A percentile compares a stretch with the other conserved stretches of the same genome.
These are phyloP conservation scores for Plantago ovata DNA, from an alignment of 257 asterid species.

Conservation along the genomic window DNA sequence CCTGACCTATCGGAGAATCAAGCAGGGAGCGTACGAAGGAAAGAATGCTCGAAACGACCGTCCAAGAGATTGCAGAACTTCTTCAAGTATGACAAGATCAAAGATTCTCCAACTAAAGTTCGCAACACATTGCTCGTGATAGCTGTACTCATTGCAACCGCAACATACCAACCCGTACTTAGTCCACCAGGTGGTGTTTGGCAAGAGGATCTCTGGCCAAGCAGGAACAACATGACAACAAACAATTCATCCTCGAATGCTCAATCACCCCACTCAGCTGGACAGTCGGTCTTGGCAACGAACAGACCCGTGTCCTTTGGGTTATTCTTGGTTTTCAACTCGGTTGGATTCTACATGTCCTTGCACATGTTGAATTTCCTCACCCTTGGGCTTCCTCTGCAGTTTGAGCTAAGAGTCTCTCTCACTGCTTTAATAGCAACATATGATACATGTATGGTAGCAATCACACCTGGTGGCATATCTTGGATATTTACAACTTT, in stretches of 20 bases:
- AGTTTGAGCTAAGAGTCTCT: conserved; percentile 28
- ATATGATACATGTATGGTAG: conserved; percentile 25
- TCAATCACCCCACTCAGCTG: conserved; percentile 22
- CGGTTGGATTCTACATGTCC: conserved; percentile 31
- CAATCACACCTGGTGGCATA: conserved; percentile 20
- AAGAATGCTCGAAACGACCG: not conserved
- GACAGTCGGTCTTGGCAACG: conserved; percentile 35
- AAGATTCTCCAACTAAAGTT: conserved; percentile 36
- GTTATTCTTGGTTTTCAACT: conserved; percentile 27
- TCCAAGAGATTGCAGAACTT: conserved; percentile 3
- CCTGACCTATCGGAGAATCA: not conserved
- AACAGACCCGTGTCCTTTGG: conserved; percentile 5
- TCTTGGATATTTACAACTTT: not conserved
- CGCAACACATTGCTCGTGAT: conserved; percentile 37
- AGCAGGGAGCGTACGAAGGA: not conserved
- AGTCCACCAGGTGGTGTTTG: conserved; percentile 66
- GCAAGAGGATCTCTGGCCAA: conserved; percentile 33
- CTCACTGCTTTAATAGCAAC: conserved; percentile 23
- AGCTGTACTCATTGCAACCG: conserved; percentile 41
- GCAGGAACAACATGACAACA: not conserved
- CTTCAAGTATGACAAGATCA: conserved; percentile 13
- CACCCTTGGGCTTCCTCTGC: conserved; percentile 27
- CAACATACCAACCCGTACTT: conserved; percentile 49
- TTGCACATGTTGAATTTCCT: conserved; percentile 28
- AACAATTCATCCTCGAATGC: not conserved